Evolutionary conservation across 2,329 filamentous ascomycete genomes (phyloP).

Genomic region (Apiospora aurea): DNA sequence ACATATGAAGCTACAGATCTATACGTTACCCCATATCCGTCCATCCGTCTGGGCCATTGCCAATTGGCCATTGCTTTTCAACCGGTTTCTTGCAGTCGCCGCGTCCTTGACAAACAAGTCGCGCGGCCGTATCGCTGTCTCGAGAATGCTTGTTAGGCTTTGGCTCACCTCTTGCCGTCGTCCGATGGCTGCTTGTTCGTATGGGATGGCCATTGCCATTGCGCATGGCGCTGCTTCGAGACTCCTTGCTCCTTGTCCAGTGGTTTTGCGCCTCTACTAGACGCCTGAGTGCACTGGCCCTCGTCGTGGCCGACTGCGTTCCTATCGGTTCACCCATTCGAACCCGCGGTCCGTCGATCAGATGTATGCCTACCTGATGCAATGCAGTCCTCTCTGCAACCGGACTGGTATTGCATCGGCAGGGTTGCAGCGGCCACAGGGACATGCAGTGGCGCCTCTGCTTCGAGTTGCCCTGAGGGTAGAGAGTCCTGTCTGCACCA

Average conservation of each 20-base stretch:
- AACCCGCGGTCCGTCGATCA: slow-evolving; percentile 17
- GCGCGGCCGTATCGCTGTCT: background rate
- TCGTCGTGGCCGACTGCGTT: slow-evolving; percentile 25
- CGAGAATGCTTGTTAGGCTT: background rate
- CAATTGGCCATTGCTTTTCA: background rate
- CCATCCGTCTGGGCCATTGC: background rate
- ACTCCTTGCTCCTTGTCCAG: slow-evolving; percentile 36
- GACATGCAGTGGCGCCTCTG: slow-evolving; percentile 10
- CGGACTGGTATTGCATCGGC: background rate
- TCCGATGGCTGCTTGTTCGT: slow-evolving; percentile 10
- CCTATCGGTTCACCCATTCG: slow-evolving; percentile 30
- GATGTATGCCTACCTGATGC: background rate
- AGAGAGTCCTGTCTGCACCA: background rate
- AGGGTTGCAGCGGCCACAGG: slow-evolving; percentile 10
- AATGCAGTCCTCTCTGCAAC: background rate
- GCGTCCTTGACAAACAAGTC: background rate
- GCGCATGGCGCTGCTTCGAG: slow-evolving; percentile 33
- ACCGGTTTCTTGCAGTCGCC: background rate
- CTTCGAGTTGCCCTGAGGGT: background rate
- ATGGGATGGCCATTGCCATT: background rate
- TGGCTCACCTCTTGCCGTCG: background rate
- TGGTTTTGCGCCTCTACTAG: slow-evolving; percentile 38
- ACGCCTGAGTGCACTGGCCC: slow-evolving; percentile 36
- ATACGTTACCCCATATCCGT: background rate
- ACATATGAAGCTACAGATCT: background rate